Evolutionary conservation across 176 grass and related monocot genomes (phyloP), one percentile per base, ranked within the genome.

Genomic region (Elymus sibiricus): DNA sequence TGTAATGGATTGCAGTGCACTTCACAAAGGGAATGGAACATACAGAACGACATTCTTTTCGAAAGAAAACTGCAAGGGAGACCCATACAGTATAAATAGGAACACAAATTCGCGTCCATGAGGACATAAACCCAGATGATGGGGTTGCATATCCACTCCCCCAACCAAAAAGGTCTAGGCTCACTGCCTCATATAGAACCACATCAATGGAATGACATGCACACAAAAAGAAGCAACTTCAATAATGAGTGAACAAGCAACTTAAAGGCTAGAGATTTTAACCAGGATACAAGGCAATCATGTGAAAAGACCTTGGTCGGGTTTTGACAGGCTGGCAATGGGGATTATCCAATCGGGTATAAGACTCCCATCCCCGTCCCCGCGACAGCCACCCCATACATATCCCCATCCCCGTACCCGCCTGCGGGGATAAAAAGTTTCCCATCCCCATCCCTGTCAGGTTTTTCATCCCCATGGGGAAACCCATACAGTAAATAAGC

Each of bases 161-260:
- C 51, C 51, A 55, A 16, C 51, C 17, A 55, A 55, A 55, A 55
- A 55, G 51, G 17, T 21, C 51, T 55, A 55, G 51, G 51, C 51
- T 55, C 51, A 55, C 17, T 55, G 51, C 51, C 51, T 55, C 51
- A 21, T 51, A 47, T 37, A 83, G 16, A 72, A 84, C 66, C 28
- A 55, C 76, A 74, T 66, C 44, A 84, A 84, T 53, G 32, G 62
- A 79, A 73, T 56, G 53, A 0, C 74, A 83, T 49, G 39, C 39
- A 47, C 49, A 79, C 64, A 46, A 12, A 69, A 63, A 61, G 74
- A 77, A 60, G 35, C 27, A 78, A 70, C 24, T 83, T 66, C 24
- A 46, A 55, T 27, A 78, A 83, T 2, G 27, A 86, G 38, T 46
- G 12, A 76, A 19, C 6, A 70, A 17, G 7, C 9, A 79, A 83